Base-by-base conservation (phyloP, 2,329 filamentous ascomycete genomes). In the Diplodia mutila region DNA sequence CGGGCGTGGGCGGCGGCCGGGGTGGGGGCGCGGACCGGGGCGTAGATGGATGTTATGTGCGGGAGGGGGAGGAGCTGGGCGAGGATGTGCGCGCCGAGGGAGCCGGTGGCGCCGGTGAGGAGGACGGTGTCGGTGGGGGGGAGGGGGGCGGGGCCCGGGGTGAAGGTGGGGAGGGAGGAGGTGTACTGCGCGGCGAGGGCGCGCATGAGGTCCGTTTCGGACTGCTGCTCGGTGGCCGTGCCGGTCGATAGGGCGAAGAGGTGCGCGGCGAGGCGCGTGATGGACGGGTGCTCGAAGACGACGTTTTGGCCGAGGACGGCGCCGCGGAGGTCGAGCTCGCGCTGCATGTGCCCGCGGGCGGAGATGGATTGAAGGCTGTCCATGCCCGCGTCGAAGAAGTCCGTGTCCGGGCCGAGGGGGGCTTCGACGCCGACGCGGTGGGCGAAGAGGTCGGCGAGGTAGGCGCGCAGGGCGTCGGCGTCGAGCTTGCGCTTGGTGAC, bases 281-380 rank as follows among this genome's bases (percentile, higher is more conserved):
- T 76, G 3, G 82, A 86, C 0, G 84, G 84, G 39, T 84, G 80
- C 49, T 90, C 87, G 59, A 87, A 90, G 0, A 88, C 81, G 0
- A 89, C 80, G 61, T 88, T 90, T 57, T 85, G 83, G 0, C 82
- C 81, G 0, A 89, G 74, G 5, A 61, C 48, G 16, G 69, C 69
- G 0, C 82, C 82, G 1, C 80, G 79, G 1, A 87, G 71, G 29
- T 87, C 81, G 2, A 90, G 72, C 0, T 83, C 79, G 14, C 82
- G 82, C 65, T 85, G 76, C 32, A 90, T 83, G 1, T 79, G 75
- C 18, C 80, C 80, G 69, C 87, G 82, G 67, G 87, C 82, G 64
- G 84, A 82, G 32, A 88, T 86, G 1, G 86, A 84, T 69, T 87
- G 85, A 29, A 90, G 75, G 54, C 84, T 87, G 73, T 90, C 88